Conservation (phyloP, 768 basidiomycete genomes). For the Strobilomyces dryophilus region DNA sequence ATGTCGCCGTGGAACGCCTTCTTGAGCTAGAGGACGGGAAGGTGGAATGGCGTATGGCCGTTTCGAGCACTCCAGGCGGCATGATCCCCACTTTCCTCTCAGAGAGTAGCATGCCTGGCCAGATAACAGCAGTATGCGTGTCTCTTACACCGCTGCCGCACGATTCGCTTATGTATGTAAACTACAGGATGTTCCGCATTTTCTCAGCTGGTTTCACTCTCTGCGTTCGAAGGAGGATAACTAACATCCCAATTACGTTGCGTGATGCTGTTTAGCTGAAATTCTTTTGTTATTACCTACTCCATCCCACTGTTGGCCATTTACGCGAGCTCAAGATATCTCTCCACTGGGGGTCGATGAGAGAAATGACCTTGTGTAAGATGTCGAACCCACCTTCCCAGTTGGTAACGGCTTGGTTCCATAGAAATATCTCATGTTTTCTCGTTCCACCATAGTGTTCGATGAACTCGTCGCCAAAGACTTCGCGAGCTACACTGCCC, state of each 20-base stretch:
- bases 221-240: constrained; percentile 17
- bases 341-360: constrained; percentile 53
- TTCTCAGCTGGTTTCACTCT: constrained; percentile 60
- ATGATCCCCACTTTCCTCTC: constrained; percentile 61
- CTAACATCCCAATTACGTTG: neutral
- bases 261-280: neutral
- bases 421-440: constrained; percentile 81
- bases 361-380: constrained; percentile 2
- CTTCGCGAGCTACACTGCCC: constrained; percentile 79
- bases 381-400: constrained; percentile 75
- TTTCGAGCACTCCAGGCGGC: constrained; percentile 68
- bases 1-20: constrained; percentile 66
- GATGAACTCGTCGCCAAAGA: constrained; percentile 87
- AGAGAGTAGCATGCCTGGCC: constrained; percentile 56
- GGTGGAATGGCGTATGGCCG: constrained; percentile 80
- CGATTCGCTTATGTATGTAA: constrained; percentile 1
- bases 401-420: constrained; percentile 87
- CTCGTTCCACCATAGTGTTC: constrained; percentile 96
- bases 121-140: constrained; percentile 52
- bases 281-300: neutral
- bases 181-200: constrained; percentile 65
- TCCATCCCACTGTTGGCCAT: neutral
- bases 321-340: constrained; percentile 80
- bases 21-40: constrained; percentile 57
- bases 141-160: neutral